Percentiles rank a stretch among this genome's conserved stretches.
Conservation (phyloP, 1,284 basidiomycete species). For the Cerioporus squamosus region DNA sequence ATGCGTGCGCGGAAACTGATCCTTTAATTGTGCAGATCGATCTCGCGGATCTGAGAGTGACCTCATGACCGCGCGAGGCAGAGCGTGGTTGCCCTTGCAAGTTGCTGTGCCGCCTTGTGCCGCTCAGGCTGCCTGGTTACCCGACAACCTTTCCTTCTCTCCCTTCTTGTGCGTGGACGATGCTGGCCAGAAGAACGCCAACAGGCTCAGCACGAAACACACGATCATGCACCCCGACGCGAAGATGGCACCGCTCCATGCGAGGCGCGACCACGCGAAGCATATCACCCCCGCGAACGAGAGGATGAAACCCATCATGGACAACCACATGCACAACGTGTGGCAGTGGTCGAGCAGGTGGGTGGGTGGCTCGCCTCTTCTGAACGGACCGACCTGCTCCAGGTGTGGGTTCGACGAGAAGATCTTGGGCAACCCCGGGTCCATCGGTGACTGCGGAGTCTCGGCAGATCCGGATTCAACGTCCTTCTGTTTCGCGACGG, state of each 20-base stretch:
- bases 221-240: slow-evolving; percentile 42
- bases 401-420: slow-evolving; percentile 45
- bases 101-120: no score
- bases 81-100: no score
- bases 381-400: slow-evolving; percentile 41
- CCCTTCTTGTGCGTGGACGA: background rate
- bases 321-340: slow-evolving; percentile 47
- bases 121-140: no score
- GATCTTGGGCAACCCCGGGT: background rate
- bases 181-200: slow-evolving; percentile 12
- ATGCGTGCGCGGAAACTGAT: background rate
- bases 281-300: slow-evolving; percentile 51
- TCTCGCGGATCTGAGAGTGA: background rate
- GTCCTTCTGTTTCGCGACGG: slow-evolving; percentile 50
- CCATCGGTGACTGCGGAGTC: background rate
- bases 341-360: slow-evolving; percentile 52
- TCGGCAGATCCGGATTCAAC: slow-evolving; percentile 11
- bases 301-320: slow-evolving; percentile 51
- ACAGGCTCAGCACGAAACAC: slow-evolving; percentile 35
- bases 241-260: slow-evolving; percentile 45
- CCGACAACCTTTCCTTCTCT: no score
- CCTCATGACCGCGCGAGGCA: background rate
- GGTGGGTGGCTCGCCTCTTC: slow-evolving; percentile 36
- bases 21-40: background rate
- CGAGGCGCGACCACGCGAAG: slow-evolving; percentile 52